These are phyloP conservation scores for Umbellularia californica DNA, from an alignment of 164 flowering plant genomes.

Conservation along the genomic window DNA sequence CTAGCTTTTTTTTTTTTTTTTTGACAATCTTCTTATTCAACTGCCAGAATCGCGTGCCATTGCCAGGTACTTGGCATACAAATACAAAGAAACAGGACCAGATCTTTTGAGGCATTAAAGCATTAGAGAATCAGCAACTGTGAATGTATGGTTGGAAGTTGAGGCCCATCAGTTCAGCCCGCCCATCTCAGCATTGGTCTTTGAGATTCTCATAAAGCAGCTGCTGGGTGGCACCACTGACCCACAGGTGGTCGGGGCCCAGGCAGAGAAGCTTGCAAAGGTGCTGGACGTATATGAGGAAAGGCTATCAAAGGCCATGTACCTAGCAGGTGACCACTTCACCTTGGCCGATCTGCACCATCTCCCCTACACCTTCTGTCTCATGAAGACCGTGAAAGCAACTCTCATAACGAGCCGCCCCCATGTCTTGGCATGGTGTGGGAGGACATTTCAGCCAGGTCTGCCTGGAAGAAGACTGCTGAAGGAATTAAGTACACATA, in stretches of 20 bases:
- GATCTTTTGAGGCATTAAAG: conserved; percentile 31
- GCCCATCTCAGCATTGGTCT: conserved; percentile 9
- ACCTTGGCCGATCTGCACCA: conserved; percentile 7
- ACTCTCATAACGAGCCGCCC: conserved; percentile 29
- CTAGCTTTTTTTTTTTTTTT: too few species aligned
- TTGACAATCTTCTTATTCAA: not conserved
- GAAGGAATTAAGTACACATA: not conserved
- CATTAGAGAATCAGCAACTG: conserved; percentile 13
- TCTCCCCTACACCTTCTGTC: conserved; percentile 4
- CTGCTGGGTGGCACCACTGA: conserved; percentile 5
- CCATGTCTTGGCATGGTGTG: conserved; percentile 66
- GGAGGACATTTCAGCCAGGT: conserved; percentile 48
- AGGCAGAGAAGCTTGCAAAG: conserved; percentile 12
- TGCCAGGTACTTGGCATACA: conserved; percentile 35
- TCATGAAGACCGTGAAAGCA: conserved; percentile 42
- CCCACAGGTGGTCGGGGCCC: not conserved
- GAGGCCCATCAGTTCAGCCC: conserved; percentile 9
- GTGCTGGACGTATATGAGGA: conserved; percentile 16
- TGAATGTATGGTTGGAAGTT: conserved; percentile 14
- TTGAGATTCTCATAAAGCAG: not conserved
- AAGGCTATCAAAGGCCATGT: conserved; percentile 13
- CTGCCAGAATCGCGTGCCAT: conserved; percentile 43
- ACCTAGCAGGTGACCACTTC: conserved; percentile 15
- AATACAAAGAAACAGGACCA: conserved; percentile 38
- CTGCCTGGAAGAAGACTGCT: conserved; percentile 33